Conservation (phyloP, 2,329 filamentous ascomycete genomes). For the Penicillium sp. region DNA sequence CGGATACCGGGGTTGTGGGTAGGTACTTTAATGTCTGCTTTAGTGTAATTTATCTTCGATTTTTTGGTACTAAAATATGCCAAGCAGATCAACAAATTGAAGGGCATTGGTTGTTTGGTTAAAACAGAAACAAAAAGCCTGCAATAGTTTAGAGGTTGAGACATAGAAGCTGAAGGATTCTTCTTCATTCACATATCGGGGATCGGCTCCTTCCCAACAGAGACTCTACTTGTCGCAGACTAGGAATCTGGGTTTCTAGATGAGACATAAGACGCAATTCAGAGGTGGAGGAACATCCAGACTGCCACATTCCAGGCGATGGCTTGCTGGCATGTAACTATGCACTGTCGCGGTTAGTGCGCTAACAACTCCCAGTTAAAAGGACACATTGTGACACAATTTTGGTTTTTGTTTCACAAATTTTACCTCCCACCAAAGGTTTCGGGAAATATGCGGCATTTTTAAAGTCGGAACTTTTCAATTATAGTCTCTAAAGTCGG, state of each 20-base stretch:
- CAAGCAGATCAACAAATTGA: not conserved
- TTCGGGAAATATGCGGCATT: constrained; percentile 12
- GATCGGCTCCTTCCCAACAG: not conserved
- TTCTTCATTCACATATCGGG: not conserved
- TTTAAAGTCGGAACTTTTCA: not conserved
- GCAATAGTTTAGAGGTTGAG: not conserved
- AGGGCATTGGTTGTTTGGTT: not conserved
- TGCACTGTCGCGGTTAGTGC: constrained; percentile 14
- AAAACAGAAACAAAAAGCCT: not conserved
- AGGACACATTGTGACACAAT: not conserved
- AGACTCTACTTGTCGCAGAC: not conserved
- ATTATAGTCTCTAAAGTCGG: not conserved
- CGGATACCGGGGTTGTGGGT: constrained; percentile 4
- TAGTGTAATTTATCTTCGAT: not conserved
- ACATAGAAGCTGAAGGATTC: not conserved
- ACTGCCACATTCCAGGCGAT: constrained; percentile 1
- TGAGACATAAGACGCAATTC: not conserved
- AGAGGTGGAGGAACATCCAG: not conserved
- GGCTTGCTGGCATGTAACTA: constrained; percentile 15
- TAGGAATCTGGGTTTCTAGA: too few species aligned
- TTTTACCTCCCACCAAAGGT: constrained; percentile 9
- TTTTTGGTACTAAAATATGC: not conserved
- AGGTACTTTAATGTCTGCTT: not conserved
- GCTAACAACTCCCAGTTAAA: constrained; percentile 6
- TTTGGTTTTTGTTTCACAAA: constrained; percentile 11